Base-by-base conservation (phyloP, 2,329 filamentous ascomycete genomes). In the Diplodia seriata region DNA sequence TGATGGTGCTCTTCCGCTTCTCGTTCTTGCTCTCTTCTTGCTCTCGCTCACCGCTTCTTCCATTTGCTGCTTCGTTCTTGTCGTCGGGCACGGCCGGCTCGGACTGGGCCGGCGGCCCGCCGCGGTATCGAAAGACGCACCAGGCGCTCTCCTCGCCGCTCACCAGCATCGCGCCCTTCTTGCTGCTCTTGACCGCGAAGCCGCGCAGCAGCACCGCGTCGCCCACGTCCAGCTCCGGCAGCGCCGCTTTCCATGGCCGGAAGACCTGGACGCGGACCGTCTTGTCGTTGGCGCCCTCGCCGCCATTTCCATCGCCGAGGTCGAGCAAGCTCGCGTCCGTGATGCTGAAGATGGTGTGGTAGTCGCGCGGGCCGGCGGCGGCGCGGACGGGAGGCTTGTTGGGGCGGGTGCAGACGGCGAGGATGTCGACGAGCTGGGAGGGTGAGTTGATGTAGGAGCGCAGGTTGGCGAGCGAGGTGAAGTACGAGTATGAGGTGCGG, bases 201-300 rank as follows among this genome's bases (percentile, higher is more conserved):
- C 71, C 73, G 4, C 82, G 75, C 3, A 84, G 73, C 29, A 85
- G 69, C 0, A 85, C 72, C 0, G 83, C 76, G 51, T 85, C 83
- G 29, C 83, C 83, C 0, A 70, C 67, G 0, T 78, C 72, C 2
- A 79, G 78, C 2, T 73, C 71, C 0, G 83, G 83, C 0, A 85
- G 75, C 0, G 78, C 80, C 0, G 72, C 74, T 29, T 76, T 77
- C 72, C 79, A 82, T 0, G 81, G 78, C 0, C 83, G 76, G 73
- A 82, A 85, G 36, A 83, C 71, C 50, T 82, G 78, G 0, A 83
- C 81, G 26, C 38, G 57, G 33, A 68, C 20, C 2, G n/a, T n/a
- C 3, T 7, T 43, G 0, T 51, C 20, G 4, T 68, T 73, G 23
- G 6, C 40, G 2, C 43, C 43, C 3, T 47, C 43, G 18, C 7